A percentile compares a stretch with the other conserved stretches of the same genome.
Conservation (phyloP, 148 eudicot genomes). For the Rhododendron molle region DNA sequence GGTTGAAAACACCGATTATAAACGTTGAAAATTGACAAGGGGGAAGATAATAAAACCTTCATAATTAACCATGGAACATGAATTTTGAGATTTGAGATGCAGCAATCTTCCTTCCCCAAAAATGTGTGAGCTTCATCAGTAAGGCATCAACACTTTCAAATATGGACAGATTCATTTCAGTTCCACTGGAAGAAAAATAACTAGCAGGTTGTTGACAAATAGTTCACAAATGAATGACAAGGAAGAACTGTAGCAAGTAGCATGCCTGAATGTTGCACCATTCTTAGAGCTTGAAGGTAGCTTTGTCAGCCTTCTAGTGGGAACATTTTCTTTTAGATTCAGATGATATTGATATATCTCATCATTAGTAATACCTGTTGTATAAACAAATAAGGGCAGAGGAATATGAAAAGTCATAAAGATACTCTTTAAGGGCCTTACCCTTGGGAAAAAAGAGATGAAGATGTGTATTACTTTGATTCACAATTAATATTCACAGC, state of each 20-base stretch:
- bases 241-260: conserved; percentile 9
- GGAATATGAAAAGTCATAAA: conserved; percentile 6
- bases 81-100: conserved; percentile 8
- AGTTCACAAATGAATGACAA: not conserved
- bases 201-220: not conserved
- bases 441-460: not conserved
- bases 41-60: not conserved
- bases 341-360: conserved; percentile 55
- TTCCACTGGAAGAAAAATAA: conserved; percentile 55
- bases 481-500: not conserved
- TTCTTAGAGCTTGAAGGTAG: conserved; percentile 59
- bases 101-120: conserved; percentile 54
- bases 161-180: conserved; percentile 61
- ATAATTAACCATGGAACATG: not conserved
- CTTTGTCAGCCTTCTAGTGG: conserved; percentile 42
- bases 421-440: no score
- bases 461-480: not conserved
- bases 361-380: conserved; percentile 49
- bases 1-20: not conserved
- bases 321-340: conserved; percentile 48
- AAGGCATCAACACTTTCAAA: conserved; percentile 35
- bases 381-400: not conserved
- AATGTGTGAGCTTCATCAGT: conserved; percentile 33
- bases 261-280: conserved; percentile 72
- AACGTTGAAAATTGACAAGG: no score